Percentiles rank a stretch among this genome's conserved stretches.
Conservation (phyloP, 164 flowering plant genomes). For the Magnolia officinalis region DNA sequence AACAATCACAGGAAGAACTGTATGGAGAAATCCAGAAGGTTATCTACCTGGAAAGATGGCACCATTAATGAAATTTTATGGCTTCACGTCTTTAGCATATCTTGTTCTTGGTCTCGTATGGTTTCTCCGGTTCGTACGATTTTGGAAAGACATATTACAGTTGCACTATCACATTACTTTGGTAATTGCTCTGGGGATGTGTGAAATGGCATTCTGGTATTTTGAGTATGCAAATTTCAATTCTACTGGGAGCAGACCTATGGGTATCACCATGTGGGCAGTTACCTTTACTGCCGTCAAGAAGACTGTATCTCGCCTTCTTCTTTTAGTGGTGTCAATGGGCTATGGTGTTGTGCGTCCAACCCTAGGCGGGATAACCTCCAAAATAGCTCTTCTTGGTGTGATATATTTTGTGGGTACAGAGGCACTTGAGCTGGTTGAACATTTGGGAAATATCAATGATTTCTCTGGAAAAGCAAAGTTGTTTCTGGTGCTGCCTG, state of each 20-base stretch:
- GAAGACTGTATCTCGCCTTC: constrained; percentile 82
- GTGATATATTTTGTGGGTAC: constrained; percentile 59
- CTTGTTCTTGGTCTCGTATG: constrained; percentile 71
- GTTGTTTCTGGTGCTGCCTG: constrained; percentile 67
- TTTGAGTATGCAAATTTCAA: constrained; percentile 76
- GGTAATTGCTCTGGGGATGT: constrained; percentile 90
- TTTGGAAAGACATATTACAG: constrained; percentile 72
- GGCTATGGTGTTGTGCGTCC: constrained; percentile 83
- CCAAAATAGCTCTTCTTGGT: constrained; percentile 64
- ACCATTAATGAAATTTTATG: constrained; percentile 75
- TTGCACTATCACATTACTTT: constrained; percentile 66
- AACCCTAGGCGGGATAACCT: constrained; percentile 75
- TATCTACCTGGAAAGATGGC: constrained; percentile 89
- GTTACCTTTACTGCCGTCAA: constrained; percentile 66
- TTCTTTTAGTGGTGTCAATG: constrained; percentile 80
- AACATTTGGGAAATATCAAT: constrained; percentile 75
- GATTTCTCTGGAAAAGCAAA: constrained; percentile 70
- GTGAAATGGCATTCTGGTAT: constrained; percentile 88
- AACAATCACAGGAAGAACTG: constrained; percentile 62
- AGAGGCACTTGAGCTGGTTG: constrained; percentile 75
- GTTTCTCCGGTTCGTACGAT: constrained; percentile 69
- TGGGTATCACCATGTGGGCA: constrained; percentile 79
- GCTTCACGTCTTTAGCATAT: constrained; percentile 77
- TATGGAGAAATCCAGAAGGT: constrained; percentile 87
- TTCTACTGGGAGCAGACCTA: constrained; percentile 74